Conservation (phyloP, 2,329 filamentous ascomycete species). For the Pseudopithomyces chartarum region DNA sequence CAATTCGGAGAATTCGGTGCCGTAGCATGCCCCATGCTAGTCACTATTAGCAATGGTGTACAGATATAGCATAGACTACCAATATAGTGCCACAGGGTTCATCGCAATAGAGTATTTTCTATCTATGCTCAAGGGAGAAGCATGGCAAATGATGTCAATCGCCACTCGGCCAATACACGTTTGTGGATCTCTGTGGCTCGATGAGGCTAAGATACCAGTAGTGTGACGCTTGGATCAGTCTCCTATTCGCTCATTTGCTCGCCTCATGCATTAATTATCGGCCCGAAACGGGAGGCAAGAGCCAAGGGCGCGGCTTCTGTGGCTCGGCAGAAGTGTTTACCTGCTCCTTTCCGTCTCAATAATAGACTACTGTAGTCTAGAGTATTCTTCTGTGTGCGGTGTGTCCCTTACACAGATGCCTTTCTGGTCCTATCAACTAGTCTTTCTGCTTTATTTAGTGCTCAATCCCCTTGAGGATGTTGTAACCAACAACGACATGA, state of each 20-base stretch:
- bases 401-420: too few relatives aligned
- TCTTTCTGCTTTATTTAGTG: too few relatives aligned
- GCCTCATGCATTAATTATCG: background rate
- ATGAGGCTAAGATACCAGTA: background rate
- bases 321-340: too few relatives aligned
- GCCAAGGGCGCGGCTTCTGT: background rate
- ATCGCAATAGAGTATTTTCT: background rate
- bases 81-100: background rate
- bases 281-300: background rate
- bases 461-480: too few relatives aligned
- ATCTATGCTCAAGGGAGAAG: background rate
- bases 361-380: background rate
- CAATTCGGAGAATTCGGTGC: background rate
- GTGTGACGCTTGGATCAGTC: background rate
- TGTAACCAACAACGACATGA: too few relatives aligned
- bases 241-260: slow-evolving; percentile 1
- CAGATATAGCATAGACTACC: background rate
- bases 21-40: background rate
- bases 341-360: background rate
- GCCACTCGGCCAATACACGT: background rate
- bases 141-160: slow-evolving; percentile 2
- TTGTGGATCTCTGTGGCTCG: background rate
- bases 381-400: too few relatives aligned
- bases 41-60: background rate
- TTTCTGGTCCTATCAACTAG: too few relatives aligned